Conservation (phyloP, 106 monocot species). For the Cymbidium sinense region DNA sequence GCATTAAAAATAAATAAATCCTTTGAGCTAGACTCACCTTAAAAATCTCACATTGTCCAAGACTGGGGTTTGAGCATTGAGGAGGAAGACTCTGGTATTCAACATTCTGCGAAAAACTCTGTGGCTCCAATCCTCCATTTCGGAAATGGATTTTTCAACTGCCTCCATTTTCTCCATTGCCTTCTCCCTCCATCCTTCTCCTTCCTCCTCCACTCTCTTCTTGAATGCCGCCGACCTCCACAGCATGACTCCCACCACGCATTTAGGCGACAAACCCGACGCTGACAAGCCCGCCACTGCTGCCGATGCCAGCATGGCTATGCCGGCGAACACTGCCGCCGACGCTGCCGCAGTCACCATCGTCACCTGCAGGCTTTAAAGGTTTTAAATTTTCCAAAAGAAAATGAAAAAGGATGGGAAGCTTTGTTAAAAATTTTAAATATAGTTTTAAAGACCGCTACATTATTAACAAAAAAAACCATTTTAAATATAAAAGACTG, state of each 20-base stretch:
- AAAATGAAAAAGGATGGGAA: no score
- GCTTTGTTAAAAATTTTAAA: no score
- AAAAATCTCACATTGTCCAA: neutral
- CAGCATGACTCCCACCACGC: conserved; percentile 15
- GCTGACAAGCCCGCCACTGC: conserved; percentile 7
- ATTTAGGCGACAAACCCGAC: neutral
- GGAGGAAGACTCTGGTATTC: conserved; percentile 51
- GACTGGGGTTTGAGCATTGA: conserved; percentile 38
- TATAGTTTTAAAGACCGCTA: no score
- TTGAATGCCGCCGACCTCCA: conserved; percentile 14
- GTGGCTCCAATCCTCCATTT: conserved; percentile 38
- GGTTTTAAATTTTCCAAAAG: no score
- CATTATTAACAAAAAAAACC: no score
- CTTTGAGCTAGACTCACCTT: no score
- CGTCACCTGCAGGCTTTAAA: neutral
- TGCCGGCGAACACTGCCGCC: conserved; percentile 20
- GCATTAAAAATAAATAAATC: no score
- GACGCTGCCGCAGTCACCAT: conserved; percentile 19
- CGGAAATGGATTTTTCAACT: conserved; percentile 37
- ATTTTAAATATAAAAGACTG: no score
- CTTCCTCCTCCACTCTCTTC: conserved; percentile 8
- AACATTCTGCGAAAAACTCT: conserved; percentile 41
- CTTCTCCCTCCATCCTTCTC: conserved; percentile 3
- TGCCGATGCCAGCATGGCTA: conserved; percentile 15
- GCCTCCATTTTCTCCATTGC: conserved; percentile 28